Evolutionary conservation across 345 rosid species (phyloP).

Genomic region (Ceriops tagal): DNA sequence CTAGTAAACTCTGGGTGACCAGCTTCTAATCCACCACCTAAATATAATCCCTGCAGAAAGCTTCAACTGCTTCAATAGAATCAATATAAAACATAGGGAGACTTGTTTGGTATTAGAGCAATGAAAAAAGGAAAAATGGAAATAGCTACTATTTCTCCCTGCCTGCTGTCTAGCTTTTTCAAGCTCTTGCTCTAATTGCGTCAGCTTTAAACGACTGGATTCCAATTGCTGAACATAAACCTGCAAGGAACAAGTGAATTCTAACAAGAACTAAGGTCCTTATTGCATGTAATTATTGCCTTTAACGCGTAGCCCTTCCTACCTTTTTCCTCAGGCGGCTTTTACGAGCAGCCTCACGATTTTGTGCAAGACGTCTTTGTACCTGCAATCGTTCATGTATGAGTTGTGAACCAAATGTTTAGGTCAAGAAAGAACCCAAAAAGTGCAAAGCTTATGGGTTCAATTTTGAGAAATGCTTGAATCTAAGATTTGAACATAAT

Average conservation of each 20-base stretch:
- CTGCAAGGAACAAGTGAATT: constrained; percentile 35
- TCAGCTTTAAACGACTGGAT: constrained; percentile 77
- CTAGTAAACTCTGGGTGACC: constrained; percentile 47
- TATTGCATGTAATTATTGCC: neutral
- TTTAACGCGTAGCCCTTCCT: constrained; percentile 8
- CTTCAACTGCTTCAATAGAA: neutral
- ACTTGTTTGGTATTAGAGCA: neutral
- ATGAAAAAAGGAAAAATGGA: neutral
- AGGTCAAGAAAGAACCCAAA: neutral
- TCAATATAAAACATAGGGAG: neutral
- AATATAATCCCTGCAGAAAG: constrained; percentile 53
- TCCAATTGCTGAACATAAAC: constrained; percentile 97
- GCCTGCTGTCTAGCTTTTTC: constrained; percentile 81
- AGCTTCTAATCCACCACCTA: constrained; percentile 53
- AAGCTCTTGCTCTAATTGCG: constrained; percentile 87
- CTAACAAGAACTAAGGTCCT: constrained; percentile 8
- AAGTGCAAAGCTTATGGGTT: neutral
- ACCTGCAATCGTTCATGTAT: constrained; percentile 37
- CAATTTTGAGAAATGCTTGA: neutral
- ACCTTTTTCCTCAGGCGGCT: constrained; percentile 97
- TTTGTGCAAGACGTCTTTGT: constrained; percentile 91
- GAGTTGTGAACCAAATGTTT: constrained; percentile 3
- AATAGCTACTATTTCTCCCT: constrained; percentile 10
- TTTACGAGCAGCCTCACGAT: constrained; percentile 98
- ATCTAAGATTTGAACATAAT: neutral